These are phyloP conservation scores for Eremochloa ophiuroides DNA, from an alignment of 176 grass and related monocot genomes.

Conservation along the genomic window DNA sequence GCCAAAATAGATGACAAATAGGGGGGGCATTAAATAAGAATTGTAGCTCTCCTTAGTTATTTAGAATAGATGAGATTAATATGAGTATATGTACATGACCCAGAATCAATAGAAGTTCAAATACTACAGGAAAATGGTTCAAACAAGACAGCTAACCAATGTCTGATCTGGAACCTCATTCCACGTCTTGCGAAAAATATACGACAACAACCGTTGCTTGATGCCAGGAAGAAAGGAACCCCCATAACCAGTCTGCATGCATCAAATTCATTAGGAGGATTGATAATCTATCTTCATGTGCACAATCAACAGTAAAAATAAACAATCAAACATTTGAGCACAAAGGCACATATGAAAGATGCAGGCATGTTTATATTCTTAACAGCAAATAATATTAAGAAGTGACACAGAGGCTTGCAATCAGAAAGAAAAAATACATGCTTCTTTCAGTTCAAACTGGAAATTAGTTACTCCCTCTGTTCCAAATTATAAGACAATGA, in stretches of 20 bases:
- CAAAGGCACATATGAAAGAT: not conserved
- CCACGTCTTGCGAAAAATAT: slow-evolving; percentile 86
- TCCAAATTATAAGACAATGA: no score
- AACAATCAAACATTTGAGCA: not conserved
- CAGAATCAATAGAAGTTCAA: not conserved
- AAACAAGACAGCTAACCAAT: slow-evolving; percentile 46
- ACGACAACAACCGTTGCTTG: slow-evolving; percentile 89
- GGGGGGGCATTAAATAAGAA: not conserved
- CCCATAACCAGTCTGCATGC: slow-evolving; percentile 43
- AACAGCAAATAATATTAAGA: not conserved
- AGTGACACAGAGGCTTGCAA: not conserved
- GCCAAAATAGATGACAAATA: no score
- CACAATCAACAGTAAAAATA: not conserved
- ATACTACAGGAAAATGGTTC: slow-evolving; percentile 14
- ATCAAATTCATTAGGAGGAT: slow-evolving; percentile 30
- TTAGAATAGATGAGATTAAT: not conserved
- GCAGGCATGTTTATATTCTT: not conserved
- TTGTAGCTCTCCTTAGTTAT: not conserved
- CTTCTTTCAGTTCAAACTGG: not conserved
- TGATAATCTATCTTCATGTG: not conserved
- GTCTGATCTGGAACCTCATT: slow-evolving; percentile 78
- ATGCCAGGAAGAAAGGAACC: slow-evolving; percentile 79
- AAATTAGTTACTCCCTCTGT: not conserved
- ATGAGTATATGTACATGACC: not conserved
- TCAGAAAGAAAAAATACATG: not conserved